Conservation (phyloP, 371 early-diverging fungal genomes). For the Rhizopus delemar region DNA sequence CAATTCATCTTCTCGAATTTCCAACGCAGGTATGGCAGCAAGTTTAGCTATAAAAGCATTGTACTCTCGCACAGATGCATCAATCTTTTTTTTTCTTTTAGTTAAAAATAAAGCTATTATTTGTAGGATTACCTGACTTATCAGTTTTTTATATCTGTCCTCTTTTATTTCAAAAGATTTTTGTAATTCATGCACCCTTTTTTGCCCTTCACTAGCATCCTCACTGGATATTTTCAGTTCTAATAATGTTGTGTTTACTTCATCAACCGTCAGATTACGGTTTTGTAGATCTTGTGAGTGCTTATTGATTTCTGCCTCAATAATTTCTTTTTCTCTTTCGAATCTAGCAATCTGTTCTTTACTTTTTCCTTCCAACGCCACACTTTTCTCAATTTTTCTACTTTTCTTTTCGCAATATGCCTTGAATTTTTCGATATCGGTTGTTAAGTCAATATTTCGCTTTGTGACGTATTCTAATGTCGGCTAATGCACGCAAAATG, state of each 20-base stretch:
- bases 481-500: not conserved
- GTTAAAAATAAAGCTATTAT: too few species aligned
- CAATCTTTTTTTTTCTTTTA: constrained; percentile 1
- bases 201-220: not conserved
- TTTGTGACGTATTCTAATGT: not conserved
- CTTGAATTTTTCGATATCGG: constrained; percentile 2
- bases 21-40: not conserved
- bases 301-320: not conserved
- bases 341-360: not conserved
- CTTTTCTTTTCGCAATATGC: not conserved
- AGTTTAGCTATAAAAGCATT: not conserved
- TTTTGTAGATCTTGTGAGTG: not conserved
- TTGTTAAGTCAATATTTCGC: not conserved
- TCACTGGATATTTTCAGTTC: not conserved
- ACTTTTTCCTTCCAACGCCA: not conserved
- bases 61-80: not conserved
- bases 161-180: not conserved
- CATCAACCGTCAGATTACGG: not conserved
- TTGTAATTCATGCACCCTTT: not conserved
- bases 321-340: not conserved
- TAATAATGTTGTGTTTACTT: not conserved
- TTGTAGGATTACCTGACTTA: not conserved
- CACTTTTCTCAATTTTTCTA: not conserved
- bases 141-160: not conserved
- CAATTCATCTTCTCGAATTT: not conserved